Conservation (phyloP, 768 basidiomycete genomes). For the Trametes villosa region DNA sequence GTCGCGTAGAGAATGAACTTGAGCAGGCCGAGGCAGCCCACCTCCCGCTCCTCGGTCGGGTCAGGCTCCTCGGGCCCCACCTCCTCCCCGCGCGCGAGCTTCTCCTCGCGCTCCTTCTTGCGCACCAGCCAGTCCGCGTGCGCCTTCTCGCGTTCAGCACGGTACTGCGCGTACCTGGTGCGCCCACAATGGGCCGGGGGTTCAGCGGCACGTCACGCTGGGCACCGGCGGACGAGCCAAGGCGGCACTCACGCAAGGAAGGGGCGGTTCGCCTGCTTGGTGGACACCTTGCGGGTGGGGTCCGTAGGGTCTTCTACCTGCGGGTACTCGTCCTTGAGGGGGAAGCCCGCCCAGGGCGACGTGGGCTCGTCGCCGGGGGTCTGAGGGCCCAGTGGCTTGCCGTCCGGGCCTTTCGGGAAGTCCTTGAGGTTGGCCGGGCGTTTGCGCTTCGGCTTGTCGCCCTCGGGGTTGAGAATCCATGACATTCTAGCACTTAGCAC, state of each 20-base stretch:
- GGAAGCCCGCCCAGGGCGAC: conserved; percentile 35
- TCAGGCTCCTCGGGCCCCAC: conserved; percentile 76
- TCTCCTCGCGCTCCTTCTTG: conserved; percentile 72
- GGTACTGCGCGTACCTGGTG: conserved; percentile 68
- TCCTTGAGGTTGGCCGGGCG: conserved; percentile 27
- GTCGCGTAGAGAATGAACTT: conserved; percentile 67
- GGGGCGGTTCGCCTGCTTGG: conserved; percentile 83
- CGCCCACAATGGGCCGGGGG: conserved; percentile 18
- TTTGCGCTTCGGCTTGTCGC: conserved; percentile 26
- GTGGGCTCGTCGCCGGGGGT: conserved; percentile 24
- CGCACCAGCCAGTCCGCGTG: conserved; percentile 71
- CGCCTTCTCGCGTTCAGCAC: conserved; percentile 58
- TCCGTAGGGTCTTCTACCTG: conserved; percentile 67
- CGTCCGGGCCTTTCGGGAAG: conserved; percentile 20
- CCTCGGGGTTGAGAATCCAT: conserved; percentile 58
- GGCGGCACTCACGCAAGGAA: conserved; percentile 85
- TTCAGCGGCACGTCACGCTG: conserved; percentile 5
- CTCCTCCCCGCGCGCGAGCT: conserved; percentile 72
- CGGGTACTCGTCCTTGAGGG: conserved; percentile 42
- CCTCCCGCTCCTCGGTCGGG: conserved; percentile 69
- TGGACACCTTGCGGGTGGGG: conserved; percentile 71
- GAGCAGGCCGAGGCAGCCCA: conserved; percentile 65
- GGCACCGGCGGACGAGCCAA: conserved; percentile 24
- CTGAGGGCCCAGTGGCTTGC: conserved; percentile 21
- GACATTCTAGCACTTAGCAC: conserved; percentile 50